Base-by-base conservation (phyloP, 2,329 filamentous ascomycete species). In the Colletotrichum cordylinicola region DNA sequence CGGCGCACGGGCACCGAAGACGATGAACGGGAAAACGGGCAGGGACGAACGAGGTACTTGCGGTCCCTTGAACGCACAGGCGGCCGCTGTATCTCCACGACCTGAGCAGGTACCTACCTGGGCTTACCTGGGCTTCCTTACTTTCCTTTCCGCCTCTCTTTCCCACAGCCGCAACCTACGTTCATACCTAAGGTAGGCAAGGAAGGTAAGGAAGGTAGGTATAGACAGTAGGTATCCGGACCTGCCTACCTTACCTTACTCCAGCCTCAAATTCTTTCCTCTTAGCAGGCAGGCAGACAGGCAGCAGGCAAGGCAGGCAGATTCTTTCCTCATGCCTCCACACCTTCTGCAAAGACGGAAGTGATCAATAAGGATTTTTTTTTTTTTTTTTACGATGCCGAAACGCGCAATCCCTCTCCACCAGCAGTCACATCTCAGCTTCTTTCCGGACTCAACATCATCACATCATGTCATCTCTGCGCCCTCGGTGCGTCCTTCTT, bases 1-100 rank as follows among this genome's bases (percentile, higher is more conserved):
- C n/a, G 43, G n/a, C n/a, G 43, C 43, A 52, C 29, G 31, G 58
- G 21, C 27, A 35, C n/a, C 16, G 58, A 61, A 12, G 27, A 33
- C 27, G 10, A 61, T 61, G 58, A 21, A 21, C 27, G 18, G 29
- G 31, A 33, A n/a, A 61, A 61, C 6, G 27, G 56, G 18, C 58
- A 62, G 58, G 58, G 31, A 37, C 31, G 31, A 33, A 62, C 31
- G 58, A 33, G 37, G 33, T 72, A 75, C 73, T 61, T 75, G 69
- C 33, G 18, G 39, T 67, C 65, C 33, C 58, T 31, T 75, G 27
- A 37, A 68, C 70, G 70, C 65, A 76, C 70, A 55, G 70, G 74
- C 74, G 74, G 70, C 74, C 74, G 74, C 74, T 73, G 64, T 76
- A 69, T 64, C 43, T 69, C 48, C 35, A 73, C 35, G 52, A 24